phyloP scores from a whole-genome alignment of 2,329 filamentous ascomycete genomes.

The Colletotrichum filicis region DNA sequence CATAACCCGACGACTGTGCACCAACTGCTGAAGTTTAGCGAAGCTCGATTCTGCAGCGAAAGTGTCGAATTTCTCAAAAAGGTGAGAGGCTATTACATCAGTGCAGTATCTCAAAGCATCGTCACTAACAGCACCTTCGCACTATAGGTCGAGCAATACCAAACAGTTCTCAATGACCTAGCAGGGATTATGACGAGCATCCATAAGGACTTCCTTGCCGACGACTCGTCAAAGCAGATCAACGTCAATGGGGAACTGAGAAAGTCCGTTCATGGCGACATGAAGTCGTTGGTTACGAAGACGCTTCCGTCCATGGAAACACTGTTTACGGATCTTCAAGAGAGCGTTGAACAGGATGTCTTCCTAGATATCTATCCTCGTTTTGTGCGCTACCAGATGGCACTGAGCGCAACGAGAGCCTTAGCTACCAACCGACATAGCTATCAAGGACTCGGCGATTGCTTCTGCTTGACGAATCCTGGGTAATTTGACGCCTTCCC shows the following conservation, averaged over 20 bases:
- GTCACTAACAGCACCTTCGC: constrained; percentile 37
- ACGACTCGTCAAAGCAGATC: constrained; percentile 49
- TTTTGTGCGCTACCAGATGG: constrained; percentile 64
- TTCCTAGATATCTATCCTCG: constrained; percentile 60
- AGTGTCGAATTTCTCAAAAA: constrained; percentile 64
- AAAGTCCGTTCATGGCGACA: constrained; percentile 54
- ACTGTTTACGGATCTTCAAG: constrained; percentile 55
- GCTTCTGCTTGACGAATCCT: constrained; percentile 68
- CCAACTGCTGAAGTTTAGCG: constrained; percentile 60
- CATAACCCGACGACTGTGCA: constrained; percentile 59
- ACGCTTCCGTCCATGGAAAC: constrained; percentile 58
- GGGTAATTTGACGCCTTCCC: not conserved
- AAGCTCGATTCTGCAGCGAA: constrained; percentile 57
- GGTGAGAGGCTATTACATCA: constrained; percentile 43
- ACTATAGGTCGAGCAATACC: constrained; percentile 54
- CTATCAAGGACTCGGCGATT: constrained; percentile 67
- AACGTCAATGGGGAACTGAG: constrained; percentile 54
- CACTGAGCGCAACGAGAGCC: constrained; percentile 55
- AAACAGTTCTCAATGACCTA: constrained; percentile 51
- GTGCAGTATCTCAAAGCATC: not conserved
- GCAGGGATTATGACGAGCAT: constrained; percentile 48
- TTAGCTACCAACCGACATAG: constrained; percentile 49
- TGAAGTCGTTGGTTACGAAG: constrained; percentile 56
- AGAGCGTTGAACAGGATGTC: constrained; percentile 56
- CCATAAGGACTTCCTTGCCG: constrained; percentile 43